Conservation (phyloP, 768 basidiomycete species). For the Auriculariales sp. region DNA sequence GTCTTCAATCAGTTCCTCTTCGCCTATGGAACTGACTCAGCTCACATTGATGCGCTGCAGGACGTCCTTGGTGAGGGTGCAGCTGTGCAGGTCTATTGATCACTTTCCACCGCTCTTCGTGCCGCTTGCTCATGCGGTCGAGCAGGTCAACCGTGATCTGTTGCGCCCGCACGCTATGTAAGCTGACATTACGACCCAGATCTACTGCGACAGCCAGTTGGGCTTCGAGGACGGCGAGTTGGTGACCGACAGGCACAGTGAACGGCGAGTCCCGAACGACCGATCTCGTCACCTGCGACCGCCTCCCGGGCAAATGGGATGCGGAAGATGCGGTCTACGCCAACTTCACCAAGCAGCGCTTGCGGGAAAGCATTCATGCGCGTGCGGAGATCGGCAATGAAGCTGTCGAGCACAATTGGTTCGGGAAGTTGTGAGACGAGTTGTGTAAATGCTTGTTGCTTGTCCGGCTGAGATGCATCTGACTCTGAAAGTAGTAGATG, state of each 20-base stretch:
- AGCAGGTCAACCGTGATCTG: constrained; percentile 56
- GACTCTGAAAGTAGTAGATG: constrained; percentile 39
- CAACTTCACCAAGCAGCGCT: constrained; percentile 88
- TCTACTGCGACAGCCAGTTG: constrained; percentile 81
- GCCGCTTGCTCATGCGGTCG: constrained; percentile 37
- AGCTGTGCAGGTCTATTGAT: constrained; percentile 86
- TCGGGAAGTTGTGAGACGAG: constrained; percentile 58
- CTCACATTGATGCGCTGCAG: constrained; percentile 65
- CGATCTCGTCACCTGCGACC: neutral
- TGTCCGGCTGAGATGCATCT: constrained; percentile 9
- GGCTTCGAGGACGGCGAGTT: constrained; percentile 61
- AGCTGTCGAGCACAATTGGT: constrained; percentile 44
- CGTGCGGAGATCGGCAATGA: constrained; percentile 43
- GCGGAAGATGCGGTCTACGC: constrained; percentile 70
- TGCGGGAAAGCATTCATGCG: constrained; percentile 47
- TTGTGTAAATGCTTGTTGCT: constrained; percentile 30
- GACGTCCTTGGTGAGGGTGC: constrained; percentile 65
- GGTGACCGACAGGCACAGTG: constrained; percentile 65
- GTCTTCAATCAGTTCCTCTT: too few relatives aligned
- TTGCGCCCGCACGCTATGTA: constrained; percentile 78
- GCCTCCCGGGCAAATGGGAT: constrained; percentile 38
- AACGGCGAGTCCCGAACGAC: constrained; percentile 53
- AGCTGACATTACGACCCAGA: constrained; percentile 57
- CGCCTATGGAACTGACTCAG: neutral
- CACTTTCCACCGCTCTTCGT: constrained; percentile 39